Conservation (phyloP, 495 filamentous ascomycete genomes). For the Cercophora samala region DNA sequence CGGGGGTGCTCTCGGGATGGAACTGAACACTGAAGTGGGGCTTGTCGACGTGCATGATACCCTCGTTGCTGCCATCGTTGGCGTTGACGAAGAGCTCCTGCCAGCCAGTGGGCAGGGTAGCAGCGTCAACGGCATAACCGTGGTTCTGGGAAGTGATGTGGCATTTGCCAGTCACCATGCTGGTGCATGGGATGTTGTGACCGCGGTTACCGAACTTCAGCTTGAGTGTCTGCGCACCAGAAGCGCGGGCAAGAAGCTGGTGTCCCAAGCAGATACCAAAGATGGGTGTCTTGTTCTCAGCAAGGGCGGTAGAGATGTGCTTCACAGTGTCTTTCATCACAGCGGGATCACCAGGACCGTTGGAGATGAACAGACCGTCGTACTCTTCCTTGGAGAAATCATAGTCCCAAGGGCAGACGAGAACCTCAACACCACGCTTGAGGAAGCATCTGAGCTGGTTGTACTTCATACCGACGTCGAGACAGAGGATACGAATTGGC, state of each 20-base stretch:
- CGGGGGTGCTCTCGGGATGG: slow-evolving; percentile 94
- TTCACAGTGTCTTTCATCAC: slow-evolving; percentile 71
- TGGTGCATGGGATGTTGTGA: slow-evolving; percentile 97
- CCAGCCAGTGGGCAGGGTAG: slow-evolving; percentile 73
- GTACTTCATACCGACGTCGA: slow-evolving; percentile 96
- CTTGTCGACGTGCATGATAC: slow-evolving; percentile 78
- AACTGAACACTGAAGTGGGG: slow-evolving; percentile 99
- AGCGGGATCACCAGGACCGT: slow-evolving; percentile 93
- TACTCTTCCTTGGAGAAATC: slow-evolving; percentile 80
- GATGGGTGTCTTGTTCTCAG: slow-evolving; percentile 75
- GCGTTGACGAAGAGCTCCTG: slow-evolving; percentile 94
- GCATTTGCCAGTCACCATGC: slow-evolving; percentile 87
- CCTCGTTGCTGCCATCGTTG: slow-evolving; percentile 96
- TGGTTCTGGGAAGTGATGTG: slow-evolving; percentile 99
- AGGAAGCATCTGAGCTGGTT: slow-evolving; percentile 95
- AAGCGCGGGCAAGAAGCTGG: slow-evolving; percentile 86
- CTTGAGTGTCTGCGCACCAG: slow-evolving; percentile 83
- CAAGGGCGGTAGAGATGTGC: slow-evolving; percentile 67
- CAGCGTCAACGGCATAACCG: slow-evolving; percentile 85
- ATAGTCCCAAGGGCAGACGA: slow-evolving; percentile 94
- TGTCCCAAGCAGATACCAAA: slow-evolving; percentile 98
- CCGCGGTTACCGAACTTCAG: slow-evolving; percentile 99
- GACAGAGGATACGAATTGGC: slow-evolving; percentile 76
- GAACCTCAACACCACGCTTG: slow-evolving; percentile 85
- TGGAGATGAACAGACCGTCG: slow-evolving; percentile 95